Base-by-base conservation (phyloP, 768 basidiomycete genomes). In the Leccinum broughii region DNA sequence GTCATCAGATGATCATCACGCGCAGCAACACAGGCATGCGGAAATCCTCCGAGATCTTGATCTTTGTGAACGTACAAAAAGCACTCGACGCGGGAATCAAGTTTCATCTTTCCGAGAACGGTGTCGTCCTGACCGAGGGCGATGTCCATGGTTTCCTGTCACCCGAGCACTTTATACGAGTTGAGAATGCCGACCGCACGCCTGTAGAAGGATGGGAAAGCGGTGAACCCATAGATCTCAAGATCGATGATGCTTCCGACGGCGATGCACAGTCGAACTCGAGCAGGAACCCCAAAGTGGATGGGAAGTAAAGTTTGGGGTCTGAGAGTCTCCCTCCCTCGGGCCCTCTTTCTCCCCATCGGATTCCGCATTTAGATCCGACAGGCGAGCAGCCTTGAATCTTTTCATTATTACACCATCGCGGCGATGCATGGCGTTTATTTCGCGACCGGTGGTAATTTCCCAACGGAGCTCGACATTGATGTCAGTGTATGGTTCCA, bases 91-190 rank as follows among this genome's bases (percentile, higher is more conserved):
- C 82, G 2, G 91, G 90, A 1, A 78, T 92, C 72, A 78, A 81
- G 56, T 91, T 98, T 60, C 87, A 83, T 73, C 73, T 93, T 2
- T 95, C 93, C 2, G 78, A 84, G 3, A 98, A 98, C 63, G 93
- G 92, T 2, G 95, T 98, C 20, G 82, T 98, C 11, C 82, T 98
- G 1, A 93, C 92, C 0, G 86, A 85, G 54, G 96, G 96, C 1
- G 78, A 93, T 60, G 78, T 78, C 46, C 67, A 70, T 3, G 93
- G 94, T 0, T 78, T 84, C 57, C 68, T 96, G 13, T 67, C 75
- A 1, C 80, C 85, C 4, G 75, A 83, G 26, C 90, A 85, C 68
- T 98, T 97, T 75, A 64, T 75, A 17, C 80, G 83, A 15, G 93
- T 93, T 2, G 87, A 89, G 64, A 79, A 81, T 60, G 68, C 66